Conservation (phyloP, 2,329 filamentous ascomycete species). For the Cladosporium colombiae region DNA sequence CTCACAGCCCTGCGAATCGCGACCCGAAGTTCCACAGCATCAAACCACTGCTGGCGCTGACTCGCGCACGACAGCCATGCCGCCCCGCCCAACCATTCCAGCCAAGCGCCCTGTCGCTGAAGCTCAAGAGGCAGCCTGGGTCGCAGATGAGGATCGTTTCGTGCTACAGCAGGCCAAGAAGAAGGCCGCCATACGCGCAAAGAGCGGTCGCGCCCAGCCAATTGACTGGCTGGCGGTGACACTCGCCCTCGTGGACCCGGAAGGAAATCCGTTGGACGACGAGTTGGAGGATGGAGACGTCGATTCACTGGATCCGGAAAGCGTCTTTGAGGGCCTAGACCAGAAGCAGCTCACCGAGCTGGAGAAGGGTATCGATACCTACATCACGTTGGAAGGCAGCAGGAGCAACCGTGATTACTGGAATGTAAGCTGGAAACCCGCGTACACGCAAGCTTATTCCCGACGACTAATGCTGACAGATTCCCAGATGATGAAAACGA, state of each 20-base stretch:
- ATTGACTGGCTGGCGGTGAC: constrained; percentile 95
- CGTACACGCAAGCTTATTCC: background rate
- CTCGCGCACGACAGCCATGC: constrained; percentile 12
- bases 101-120: constrained; percentile 47
- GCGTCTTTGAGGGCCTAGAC: constrained; percentile 73
- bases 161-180: constrained; percentile 97
- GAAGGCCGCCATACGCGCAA: constrained; percentile 92
- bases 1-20: background rate
- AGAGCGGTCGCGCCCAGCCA: constrained; percentile 84
- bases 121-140: constrained; percentile 63
- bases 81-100: constrained; percentile 38
- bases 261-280: constrained; percentile 77
- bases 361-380: constrained; percentile 78
- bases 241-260: constrained; percentile 81
- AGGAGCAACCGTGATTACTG: constrained; percentile 82
- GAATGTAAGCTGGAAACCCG: constrained; percentile 54
- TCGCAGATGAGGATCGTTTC: constrained; percentile 93
- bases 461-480: constrained; percentile 25
- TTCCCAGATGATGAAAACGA: constrained; percentile 71
- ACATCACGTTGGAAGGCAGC: constrained; percentile 78
- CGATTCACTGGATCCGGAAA: constrained; percentile 75
- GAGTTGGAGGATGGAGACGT: constrained; percentile 77
- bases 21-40: constrained; percentile 15
- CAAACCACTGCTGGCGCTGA: background rate
- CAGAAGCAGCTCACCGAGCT: constrained; percentile 70